A percentile compares a stretch with the other conserved stretches of the same genome.
Evolutionary conservation across 2,329 filamentous ascomycete genomes (phyloP).

Genomic region (Paracorniculantispora psalliotae): DNA sequence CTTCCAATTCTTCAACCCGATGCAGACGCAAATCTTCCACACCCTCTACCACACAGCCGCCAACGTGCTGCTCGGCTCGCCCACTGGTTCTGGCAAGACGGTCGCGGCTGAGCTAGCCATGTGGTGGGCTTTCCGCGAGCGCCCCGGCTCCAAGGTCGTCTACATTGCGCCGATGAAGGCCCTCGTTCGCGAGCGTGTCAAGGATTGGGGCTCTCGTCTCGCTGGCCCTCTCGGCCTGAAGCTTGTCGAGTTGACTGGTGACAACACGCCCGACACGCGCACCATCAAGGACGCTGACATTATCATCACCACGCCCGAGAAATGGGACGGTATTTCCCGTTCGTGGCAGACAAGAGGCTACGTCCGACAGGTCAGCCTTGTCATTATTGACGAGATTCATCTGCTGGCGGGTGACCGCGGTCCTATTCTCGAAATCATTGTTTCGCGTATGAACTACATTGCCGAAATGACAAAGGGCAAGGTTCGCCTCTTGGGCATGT

Average conservation of each 20-base stretch:
- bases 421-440: conserved; percentile 97
- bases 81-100: conserved; percentile 95
- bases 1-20: conserved; percentile 97
- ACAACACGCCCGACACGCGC: conserved; percentile 94
- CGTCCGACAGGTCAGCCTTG: conserved; percentile 87
- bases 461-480: conserved; percentile 86
- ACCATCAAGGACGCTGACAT: conserved; percentile 95
- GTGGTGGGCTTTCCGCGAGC: conserved; percentile 98
- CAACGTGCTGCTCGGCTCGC: conserved; percentile 91
- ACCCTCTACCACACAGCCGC: conserved; percentile 87
- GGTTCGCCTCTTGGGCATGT: conserved; percentile 95
- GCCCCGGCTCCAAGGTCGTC: conserved; percentile 92
- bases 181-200: conserved; percentile 89
- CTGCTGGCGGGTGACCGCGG: conserved; percentile 93
- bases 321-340: conserved; percentile 99
- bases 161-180: conserved; percentile 99
- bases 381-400: conserved; percentile 99
- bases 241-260: conserved; percentile 89
- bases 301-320: conserved; percentile 98
- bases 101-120: conserved; percentile 93
- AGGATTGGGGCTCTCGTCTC: conserved; percentile 85
- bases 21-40: conserved; percentile 99
- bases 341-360: conserved; percentile 98
- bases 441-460: conserved; percentile 94
- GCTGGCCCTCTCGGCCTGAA: conserved; percentile 80